phyloP scores from a whole-genome alignment of 352 stramenopile genomes.

The Pythium angustatum region DNA sequence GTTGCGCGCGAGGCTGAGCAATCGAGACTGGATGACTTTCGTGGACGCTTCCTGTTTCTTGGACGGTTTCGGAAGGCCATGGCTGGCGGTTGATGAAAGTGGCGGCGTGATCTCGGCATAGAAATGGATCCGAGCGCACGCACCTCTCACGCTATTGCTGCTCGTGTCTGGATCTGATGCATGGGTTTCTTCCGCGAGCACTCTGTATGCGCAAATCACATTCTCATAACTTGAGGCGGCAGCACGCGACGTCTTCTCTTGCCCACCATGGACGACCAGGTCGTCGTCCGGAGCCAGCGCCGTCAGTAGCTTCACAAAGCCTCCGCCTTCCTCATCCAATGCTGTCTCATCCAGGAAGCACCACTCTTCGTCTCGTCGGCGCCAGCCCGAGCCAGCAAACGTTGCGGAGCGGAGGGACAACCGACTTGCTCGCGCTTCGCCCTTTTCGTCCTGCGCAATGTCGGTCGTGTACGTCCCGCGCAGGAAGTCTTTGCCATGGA shows the following conservation, averaged over 20 bases:
- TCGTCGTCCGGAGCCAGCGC: constrained; percentile 13
- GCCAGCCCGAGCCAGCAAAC: constrained; percentile 8
- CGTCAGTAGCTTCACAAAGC: constrained; percentile 22
- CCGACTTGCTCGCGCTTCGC: neutral
- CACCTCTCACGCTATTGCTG: neutral
- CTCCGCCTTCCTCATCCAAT: neutral
- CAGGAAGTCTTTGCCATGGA: constrained; percentile 18
- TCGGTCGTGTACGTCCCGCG: constrained; percentile 5
- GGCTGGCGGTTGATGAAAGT: neutral
- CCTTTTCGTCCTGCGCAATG: neutral
- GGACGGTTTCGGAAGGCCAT: neutral
- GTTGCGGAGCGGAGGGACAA: constrained; percentile 18
- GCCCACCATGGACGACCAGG: neutral
- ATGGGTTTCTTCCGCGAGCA: neutral
- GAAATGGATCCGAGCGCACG: constrained; percentile 17
- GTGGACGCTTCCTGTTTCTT: neutral
- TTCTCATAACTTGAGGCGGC: neutral
- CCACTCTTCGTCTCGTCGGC: constrained; percentile 21
- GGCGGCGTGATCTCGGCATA: constrained; percentile 15
- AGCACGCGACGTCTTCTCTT: no score
- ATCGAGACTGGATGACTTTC: constrained; percentile 1
- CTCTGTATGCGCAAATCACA: constrained; percentile 14
- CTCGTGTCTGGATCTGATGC: neutral
- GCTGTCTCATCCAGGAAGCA: constrained; percentile 20
- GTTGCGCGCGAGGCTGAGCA: constrained; percentile 11